phyloP scores from a whole-genome alignment of 2,329 filamentous ascomycete genomes.

The Cladosporium sp. region DNA sequence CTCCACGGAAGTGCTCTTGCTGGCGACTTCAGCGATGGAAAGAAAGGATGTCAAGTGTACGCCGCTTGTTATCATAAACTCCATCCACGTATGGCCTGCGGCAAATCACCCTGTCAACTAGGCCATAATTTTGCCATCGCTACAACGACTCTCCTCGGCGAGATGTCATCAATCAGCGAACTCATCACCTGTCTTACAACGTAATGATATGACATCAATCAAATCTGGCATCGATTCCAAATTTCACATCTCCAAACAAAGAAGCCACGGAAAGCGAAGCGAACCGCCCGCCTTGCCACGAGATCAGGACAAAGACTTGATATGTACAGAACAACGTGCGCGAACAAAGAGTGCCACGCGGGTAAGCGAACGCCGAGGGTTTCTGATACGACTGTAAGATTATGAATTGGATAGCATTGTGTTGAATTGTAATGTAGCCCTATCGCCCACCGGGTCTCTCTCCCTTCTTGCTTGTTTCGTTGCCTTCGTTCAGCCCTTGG shows the following conservation, averaged over 20 bases:
- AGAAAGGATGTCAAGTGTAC: neutral
- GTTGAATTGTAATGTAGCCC: neutral
- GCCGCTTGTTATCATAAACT: neutral
- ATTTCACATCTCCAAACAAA: neutral
- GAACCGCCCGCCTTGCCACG: constrained; percentile 2
- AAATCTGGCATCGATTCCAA: neutral
- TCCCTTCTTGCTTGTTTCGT: neutral
- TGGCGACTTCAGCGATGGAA: neutral
- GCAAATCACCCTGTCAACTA: neutral
- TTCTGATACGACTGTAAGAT: constrained; percentile 21
- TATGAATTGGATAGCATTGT: constrained; percentile 19
- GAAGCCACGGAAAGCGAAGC: constrained; percentile 2
- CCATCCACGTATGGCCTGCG: neutral
- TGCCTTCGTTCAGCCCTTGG: neutral
- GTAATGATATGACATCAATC: neutral
- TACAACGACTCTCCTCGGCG: neutral
- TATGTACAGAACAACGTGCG: neutral
- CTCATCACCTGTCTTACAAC: neutral
- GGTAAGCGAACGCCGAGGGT: neutral
- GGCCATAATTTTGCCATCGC: too few relatives aligned
- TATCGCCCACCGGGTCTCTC: neutral
- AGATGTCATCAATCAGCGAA: too few relatives aligned
- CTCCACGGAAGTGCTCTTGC: neutral
- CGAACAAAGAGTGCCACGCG: constrained; percentile 14
- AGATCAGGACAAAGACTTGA: neutral